Base-by-base conservation (phyloP, 257 asterid species). In the Salvia splendens region DNA sequence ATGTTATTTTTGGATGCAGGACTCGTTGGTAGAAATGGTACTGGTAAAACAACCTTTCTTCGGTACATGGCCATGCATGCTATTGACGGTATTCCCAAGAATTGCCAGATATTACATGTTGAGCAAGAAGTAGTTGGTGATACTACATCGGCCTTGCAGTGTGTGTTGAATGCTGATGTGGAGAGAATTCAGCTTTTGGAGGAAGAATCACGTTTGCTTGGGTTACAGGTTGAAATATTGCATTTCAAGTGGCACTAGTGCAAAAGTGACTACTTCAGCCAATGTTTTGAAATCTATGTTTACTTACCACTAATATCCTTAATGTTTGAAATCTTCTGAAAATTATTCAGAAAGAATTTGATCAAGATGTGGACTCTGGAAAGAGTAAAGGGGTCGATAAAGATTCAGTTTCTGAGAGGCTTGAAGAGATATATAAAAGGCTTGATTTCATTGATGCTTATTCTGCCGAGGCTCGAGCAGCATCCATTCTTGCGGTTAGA, bases 71-170 rank as follows among this genome's bases (percentile, higher is more conserved):
- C 99, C 70, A 15, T 93, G 97, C 99, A 90, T 80, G 90, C 97
- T 70, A 90, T 93, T 73, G 95, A 93, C 14, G 99, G 99, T 47
- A 90, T 93, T 82, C 99, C 99, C 57, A 86, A 74, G 78, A 93
- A 90, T 73, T 93, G 97, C 77, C 97, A 90, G 84, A 90, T 93
- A 83, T 84, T 93, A 70, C 99, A 93, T 61, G 99, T 90, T 50
- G 99, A 93, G 80, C 99, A 93, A 84, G 99, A 93, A 84, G 99
- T 93, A 66, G 91, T 56, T 80, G 99, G 99, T 11, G 97, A 93
- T 78, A 72, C 82, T 77, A 86, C 82, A 72, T 46, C 87, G 12
- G 99, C 88, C 36, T 74, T 93, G 91, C 95, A 93, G 78, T 93
- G 99, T 72, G 95, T 93, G 64, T 89, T 93, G 41, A 88, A 88